These are phyloP conservation scores for Cerrena zonata DNA, from an alignment of 1,284 basidiomycete species.

Conservation along the genomic window DNA sequence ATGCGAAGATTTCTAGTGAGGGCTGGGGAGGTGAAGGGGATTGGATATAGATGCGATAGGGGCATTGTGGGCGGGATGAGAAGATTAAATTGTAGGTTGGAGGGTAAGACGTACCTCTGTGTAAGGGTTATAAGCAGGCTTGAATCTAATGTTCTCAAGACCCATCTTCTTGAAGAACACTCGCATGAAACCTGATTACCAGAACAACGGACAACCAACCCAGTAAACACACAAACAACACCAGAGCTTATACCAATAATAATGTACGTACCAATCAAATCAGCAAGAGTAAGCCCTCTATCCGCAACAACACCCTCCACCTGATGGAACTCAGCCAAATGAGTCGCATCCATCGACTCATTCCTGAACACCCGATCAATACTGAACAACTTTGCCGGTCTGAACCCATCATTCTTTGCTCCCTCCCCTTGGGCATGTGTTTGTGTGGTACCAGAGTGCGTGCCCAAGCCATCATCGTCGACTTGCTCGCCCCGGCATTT, in stretches of 20 bases:
- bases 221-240: background rate
- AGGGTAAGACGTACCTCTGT: slow-evolving; percentile 84
- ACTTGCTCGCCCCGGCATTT: slow-evolving; percentile 56
- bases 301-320: slow-evolving; percentile 99
- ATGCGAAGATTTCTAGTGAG: slow-evolving; percentile 98
- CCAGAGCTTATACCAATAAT: background rate
- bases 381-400: slow-evolving; percentile 94
- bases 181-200: slow-evolving; percentile 86
- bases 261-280: slow-evolving; percentile 75
- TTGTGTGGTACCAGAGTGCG: slow-evolving; percentile 20
- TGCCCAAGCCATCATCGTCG: slow-evolving; percentile 34
- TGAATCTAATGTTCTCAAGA: slow-evolving; percentile 88
- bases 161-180: slow-evolving; percentile 99
- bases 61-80: too few species aligned
- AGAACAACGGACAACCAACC: background rate
- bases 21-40: slow-evolving; percentile 49
- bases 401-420: slow-evolving; percentile 67
- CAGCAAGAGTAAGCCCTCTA: slow-evolving; percentile 88
- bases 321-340: slow-evolving; percentile 98
- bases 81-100: too few species aligned
- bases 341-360: slow-evolving; percentile 98
- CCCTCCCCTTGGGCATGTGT: slow-evolving; percentile 10
- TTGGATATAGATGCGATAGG: too few species aligned
- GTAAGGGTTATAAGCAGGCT: slow-evolving; percentile 96
- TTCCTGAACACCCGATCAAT: slow-evolving; percentile 99